These are phyloP conservation scores for Bruguiera hainesii DNA, from an alignment of 441 rosid species.

Conservation along the genomic window DNA sequence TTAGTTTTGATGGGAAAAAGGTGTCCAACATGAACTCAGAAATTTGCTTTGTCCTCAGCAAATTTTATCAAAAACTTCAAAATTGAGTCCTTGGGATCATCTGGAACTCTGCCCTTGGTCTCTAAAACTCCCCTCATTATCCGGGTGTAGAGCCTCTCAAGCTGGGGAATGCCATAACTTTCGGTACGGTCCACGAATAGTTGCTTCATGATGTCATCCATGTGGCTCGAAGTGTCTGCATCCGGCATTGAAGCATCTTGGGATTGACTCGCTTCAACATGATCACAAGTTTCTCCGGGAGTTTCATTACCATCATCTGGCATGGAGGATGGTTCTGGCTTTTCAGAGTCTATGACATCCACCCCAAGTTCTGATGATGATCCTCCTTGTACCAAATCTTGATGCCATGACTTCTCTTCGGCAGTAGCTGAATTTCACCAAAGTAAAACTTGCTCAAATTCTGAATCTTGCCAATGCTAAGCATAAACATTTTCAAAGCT, in stretches of 20 bases:
- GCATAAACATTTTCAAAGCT: neutral
- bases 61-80: slow-evolving; percentile 80
- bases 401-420: slow-evolving; percentile 47
- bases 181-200: slow-evolving; percentile 53
- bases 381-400: slow-evolving; percentile 42
- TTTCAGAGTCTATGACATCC: slow-evolving; percentile 32
- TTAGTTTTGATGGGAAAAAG: slow-evolving; percentile 13
- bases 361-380: slow-evolving; percentile 33
- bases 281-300: slow-evolving; percentile 32
- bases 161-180: slow-evolving; percentile 70
- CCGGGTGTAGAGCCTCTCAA: slow-evolving; percentile 77
- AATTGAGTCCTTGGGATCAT: slow-evolving; percentile 60
- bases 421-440: slow-evolving; percentile 31
- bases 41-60: slow-evolving; percentile 66
- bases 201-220: slow-evolving; percentile 37
- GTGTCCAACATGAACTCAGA: slow-evolving; percentile 34
- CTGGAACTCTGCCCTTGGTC: slow-evolving; percentile 38
- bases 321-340: slow-evolving; percentile 30
- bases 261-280: slow-evolving; percentile 28
- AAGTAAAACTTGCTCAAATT: neutral
- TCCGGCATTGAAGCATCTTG: slow-evolving; percentile 40
- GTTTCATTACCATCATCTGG: slow-evolving; percentile 35
- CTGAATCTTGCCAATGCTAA: neutral
- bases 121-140: slow-evolving; percentile 73
- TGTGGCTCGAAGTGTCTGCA: slow-evolving; percentile 39